Conservation (phyloP, 2,329 filamentous ascomycete genomes). For the Trichoderma citrinoviride region DNA sequence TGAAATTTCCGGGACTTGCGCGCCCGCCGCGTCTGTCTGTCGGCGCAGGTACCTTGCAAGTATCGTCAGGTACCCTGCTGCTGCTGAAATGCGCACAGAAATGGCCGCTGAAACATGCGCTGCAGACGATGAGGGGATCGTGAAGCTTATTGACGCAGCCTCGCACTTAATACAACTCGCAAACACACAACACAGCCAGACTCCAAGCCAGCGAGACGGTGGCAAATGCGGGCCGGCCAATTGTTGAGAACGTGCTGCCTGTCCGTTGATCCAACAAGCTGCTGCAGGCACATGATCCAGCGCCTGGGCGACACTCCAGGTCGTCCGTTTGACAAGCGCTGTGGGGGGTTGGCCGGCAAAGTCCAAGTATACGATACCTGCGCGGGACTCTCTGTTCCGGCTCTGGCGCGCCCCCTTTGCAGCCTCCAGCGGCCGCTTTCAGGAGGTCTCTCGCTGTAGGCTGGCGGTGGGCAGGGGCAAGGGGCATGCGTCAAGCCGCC, state of each 20-base stretch:
- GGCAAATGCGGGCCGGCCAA: conserved; percentile 8
- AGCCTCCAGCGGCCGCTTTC: not conserved
- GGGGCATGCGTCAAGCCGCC: not conserved
- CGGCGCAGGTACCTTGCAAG: no score
- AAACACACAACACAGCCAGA: not conserved
- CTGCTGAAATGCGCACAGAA: not conserved
- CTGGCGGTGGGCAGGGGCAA: not conserved
- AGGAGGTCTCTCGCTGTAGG: not conserved
- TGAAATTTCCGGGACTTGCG: conserved; percentile 15
- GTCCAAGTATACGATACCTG: conserved; percentile 11
- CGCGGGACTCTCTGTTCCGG: not conserved
- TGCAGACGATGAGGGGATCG: not conserved
- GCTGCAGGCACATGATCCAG: conserved; percentile 21
- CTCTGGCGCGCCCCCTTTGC: not conserved
- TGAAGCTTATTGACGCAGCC: not conserved
- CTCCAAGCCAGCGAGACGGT: not conserved
- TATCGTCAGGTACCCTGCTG: no score
- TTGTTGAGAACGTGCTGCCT: conserved; percentile 21
- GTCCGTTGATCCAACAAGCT: conserved; percentile 19
- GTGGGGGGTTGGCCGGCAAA: conserved; percentile 13
- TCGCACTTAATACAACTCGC: not conserved
- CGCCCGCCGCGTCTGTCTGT: not conserved
- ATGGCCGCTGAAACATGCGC: not conserved
- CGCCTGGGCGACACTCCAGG: not conserved
- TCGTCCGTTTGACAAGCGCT: conserved; percentile 19